Evolutionary conservation across 2,329 filamentous ascomycete species (phyloP).

Genomic region (Fusarium sp.): DNA sequence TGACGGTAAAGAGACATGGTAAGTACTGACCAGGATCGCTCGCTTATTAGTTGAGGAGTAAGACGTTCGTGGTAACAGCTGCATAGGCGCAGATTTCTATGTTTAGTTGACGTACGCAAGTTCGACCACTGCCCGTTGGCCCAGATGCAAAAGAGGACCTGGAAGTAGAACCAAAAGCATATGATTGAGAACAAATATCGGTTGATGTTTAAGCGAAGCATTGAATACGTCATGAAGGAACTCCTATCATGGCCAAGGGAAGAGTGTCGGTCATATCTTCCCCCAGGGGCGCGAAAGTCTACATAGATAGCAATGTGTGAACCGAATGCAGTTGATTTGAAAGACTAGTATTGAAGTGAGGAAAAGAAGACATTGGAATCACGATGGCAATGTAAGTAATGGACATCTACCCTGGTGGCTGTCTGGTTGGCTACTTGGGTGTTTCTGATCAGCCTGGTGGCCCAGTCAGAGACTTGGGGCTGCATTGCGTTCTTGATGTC

Average conservation of each 20-base stretch:
- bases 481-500: background rate
- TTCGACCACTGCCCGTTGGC: background rate
- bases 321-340: too few species aligned
- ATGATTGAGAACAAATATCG: accelerated
- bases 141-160: background rate
- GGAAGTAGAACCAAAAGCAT: background rate
- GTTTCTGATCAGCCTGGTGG: background rate
- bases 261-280: background rate
- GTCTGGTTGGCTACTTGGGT: too few species aligned
- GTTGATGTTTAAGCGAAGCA: accelerated
- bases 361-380: too few species aligned
- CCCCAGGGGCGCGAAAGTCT: too few species aligned
- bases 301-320: too few species aligned
- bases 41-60: accelerated
- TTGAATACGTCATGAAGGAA: background rate
- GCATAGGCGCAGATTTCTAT: accelerated
- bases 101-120: background rate
- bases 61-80: accelerated
- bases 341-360: too few species aligned
- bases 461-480: background rate
- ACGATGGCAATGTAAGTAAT: background rate
- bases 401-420: background rate
- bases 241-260: background rate
- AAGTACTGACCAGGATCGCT: accelerated
- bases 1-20: accelerated